phyloP scores from a whole-genome alignment of 371 early-diverging fungal species.

The Rhizomucor miehei region DNA sequence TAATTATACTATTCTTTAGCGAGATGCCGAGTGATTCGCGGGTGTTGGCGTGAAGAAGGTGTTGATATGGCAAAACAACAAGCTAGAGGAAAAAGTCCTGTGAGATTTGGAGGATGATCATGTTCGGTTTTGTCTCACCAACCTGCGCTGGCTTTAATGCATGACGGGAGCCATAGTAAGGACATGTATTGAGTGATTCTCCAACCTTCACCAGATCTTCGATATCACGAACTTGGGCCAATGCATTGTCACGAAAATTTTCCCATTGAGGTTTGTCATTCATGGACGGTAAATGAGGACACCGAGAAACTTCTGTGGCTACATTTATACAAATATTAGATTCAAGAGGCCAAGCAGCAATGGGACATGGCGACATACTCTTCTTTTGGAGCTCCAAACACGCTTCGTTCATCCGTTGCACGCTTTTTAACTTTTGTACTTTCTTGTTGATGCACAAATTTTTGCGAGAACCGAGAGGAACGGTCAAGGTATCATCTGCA shows the following conservation, averaged over 20 bases:
- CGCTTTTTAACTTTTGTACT: constrained; percentile 50
- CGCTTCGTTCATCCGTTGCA: constrained; percentile 67
- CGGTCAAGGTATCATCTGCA: constrained; percentile 52
- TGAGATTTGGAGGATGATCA: not conserved
- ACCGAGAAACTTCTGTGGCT: constrained; percentile 38
- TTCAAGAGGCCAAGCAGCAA: not conserved
- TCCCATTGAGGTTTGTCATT: constrained; percentile 42
- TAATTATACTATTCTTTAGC: constrained; percentile 70
- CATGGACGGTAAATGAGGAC: constrained; percentile 48
- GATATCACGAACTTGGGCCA: constrained; percentile 70
- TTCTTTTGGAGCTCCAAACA: constrained; percentile 77
- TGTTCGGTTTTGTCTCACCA: not conserved
- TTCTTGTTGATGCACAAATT: constrained; percentile 79
- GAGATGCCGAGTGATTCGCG: constrained; percentile 78
- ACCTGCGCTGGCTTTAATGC: constrained; percentile 61
- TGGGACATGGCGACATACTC: constrained; percentile 12
- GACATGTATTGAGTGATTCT: constrained; percentile 62
- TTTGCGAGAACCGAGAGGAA: constrained; percentile 84
- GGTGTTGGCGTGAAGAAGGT: constrained; percentile 71
- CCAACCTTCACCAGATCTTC: constrained; percentile 82
- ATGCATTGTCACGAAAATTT: constrained; percentile 59
- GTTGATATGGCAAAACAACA: constrained; percentile 85
- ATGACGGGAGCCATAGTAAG: constrained; percentile 88
- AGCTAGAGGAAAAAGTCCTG: constrained; percentile 32
- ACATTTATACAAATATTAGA: constrained; percentile 4